Evolutionary conservation across 495 filamentous ascomycete genomes (phyloP), one percentile per base, ranked within the genome.

Genomic region (Melanomma pulvis-pyrius): DNA sequence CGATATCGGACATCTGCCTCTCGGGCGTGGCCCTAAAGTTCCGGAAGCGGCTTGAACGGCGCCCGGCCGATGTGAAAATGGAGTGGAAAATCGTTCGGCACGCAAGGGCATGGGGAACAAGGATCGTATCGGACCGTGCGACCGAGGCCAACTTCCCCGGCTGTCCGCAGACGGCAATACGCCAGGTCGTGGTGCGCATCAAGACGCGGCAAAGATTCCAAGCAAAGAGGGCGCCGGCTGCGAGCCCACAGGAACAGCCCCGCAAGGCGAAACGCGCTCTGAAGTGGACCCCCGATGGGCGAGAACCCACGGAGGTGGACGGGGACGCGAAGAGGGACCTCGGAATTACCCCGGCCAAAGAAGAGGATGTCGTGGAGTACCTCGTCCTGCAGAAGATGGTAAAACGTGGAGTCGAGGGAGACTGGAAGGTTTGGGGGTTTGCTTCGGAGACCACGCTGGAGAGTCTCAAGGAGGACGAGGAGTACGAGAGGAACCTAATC

Each of bases 391-490:
- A 92, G 78, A 81, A 82, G 70, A 68, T 76, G 25, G 74, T 87
- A 52, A 76, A 83, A 77, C 79, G 79, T 1, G 89, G 84, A 56
- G 71, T 80, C 65, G 81, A 86, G 46, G 76, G 75, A 39, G 81
- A 82, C 13, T 97, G 93, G 93, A 84, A 81, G 73, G 73, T 96
- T 51, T 90, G 92, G 87, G 92, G 92, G 25, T 87, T 85, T 36
- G 75, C 84, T 39, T 78, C 82, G 65, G 82, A 88, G 70, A 89
- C 84, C 11, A 84, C 81, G 44, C n/a, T 74, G 22, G 80, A 87
- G 28, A 76, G 79, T 55, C 29, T 70, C 46, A 17, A 41, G 56
- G 64, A 62, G 46, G 59, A 67, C 17, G 39, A 71, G 59, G 26
- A 58, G 61, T 41, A 22, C 30, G 8, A 26, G 62, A 67, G 25